Percentiles rank a stretch among this genome's conserved stretches.
Evolutionary conservation across 208 protist genomes (phyloP).

Genomic region (Trypanosoma congolense): DNA sequence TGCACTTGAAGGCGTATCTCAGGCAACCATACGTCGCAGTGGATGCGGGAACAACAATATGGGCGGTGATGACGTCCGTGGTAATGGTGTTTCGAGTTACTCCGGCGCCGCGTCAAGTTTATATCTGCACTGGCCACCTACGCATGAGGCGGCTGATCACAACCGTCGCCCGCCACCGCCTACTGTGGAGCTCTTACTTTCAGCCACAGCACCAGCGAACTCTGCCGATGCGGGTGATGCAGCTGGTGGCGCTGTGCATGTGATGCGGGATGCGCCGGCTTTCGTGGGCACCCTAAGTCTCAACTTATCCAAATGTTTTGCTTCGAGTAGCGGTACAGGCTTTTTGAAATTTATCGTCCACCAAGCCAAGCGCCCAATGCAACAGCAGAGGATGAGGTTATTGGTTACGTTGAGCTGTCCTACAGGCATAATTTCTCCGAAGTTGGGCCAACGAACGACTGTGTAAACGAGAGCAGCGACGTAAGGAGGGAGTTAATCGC

Average conservation of each 20-base stretch:
- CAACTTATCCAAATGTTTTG: slow-evolving; percentile 18
- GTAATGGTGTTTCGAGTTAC: neutral
- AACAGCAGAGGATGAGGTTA: slow-evolving; percentile 10
- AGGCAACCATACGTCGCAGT: neutral
- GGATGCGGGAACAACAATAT: no score
- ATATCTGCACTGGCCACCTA: slow-evolving; percentile 25
- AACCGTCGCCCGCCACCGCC: slow-evolving; percentile 14
- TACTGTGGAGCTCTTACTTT: slow-evolving; percentile 19
- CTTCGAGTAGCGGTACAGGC: no score
- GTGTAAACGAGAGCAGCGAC: neutral
- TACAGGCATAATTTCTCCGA: slow-evolving; percentile 47
- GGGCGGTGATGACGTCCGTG: no score
- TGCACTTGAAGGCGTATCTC: neutral
- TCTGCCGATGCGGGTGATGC: neutral
- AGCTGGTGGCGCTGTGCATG: neutral
- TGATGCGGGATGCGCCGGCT: neutral
- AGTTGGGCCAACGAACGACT: neutral
- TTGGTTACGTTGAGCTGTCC: slow-evolving; percentile 36
- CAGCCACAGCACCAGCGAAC: neutral
- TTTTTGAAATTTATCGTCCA: slow-evolving; percentile 18
- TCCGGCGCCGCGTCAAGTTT: neutral
- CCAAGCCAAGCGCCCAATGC: slow-evolving; percentile 1
- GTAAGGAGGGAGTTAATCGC: neutral
- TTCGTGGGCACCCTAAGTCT: slow-evolving; percentile 11
- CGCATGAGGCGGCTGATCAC: slow-evolving; percentile 1